Evolutionary conservation across 495 filamentous ascomycete genomes (phyloP), one percentile per base, ranked within the genome.

Genomic region (Penicillium riverlandense): DNA sequence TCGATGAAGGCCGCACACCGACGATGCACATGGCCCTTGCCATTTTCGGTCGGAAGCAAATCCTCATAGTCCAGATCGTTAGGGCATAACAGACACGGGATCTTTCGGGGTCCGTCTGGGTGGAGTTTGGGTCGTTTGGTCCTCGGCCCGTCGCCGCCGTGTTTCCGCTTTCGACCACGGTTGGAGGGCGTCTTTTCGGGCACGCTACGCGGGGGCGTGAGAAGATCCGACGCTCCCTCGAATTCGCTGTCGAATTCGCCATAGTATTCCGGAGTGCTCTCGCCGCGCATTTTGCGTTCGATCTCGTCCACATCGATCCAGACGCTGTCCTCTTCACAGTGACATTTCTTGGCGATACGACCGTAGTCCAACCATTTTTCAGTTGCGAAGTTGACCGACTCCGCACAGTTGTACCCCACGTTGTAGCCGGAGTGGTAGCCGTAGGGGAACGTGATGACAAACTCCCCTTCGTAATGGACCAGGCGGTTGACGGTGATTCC

Each of bases 381-480:
- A 9, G 91, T 82, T 12, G 91, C 92, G 63, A 99, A 99, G 62
- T 99, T 99, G 63, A 99, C 92, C 2, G 92, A 95, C 59, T 99
- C 92, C 29, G 92, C 92, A 62, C 92, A 99, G 62, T 99, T 99
- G 65, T 99, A 99, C 10, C 94, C 92, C 30, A 99, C 67, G 51
- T 99, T 99, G 62, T 91, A 99, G 8, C 92, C 92, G 8, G 92
- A 99, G 57, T 99, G 92, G 62, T 99, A 99, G 16, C 92, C 92
- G 49, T 96, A 97, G 0, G 92, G 92, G 58, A 92, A 99, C 0
- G 92, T 99, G 46, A 99, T 95, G 44, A 99, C 89, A 52, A 99
- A 99, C 56, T 99, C 92, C 44, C 91, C 89, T 56, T 96, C 92
- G 50, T 94, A 85, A 41, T 96, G 94, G n/a, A 96, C 86, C 38